Evolutionary conservation across 495 filamentous ascomycete species (phyloP).

Genomic region (Apodospora peruviana): DNA sequence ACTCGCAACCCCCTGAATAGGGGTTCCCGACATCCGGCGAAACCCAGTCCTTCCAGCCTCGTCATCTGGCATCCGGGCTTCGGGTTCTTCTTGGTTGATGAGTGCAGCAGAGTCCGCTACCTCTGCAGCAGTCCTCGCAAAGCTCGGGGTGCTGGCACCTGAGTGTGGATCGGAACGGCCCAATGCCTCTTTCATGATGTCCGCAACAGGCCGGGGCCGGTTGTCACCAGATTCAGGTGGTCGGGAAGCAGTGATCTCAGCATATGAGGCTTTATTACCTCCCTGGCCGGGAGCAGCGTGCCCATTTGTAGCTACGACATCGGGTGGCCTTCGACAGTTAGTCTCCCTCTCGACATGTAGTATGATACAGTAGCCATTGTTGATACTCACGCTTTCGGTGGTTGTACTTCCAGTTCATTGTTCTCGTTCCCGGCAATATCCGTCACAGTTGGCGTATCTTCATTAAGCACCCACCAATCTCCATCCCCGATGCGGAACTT

Average conservation of each 20-base stretch:
- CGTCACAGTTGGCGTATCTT: conserved; percentile 44
- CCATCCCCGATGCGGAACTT: conserved; percentile 61
- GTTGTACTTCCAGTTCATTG: conserved; percentile 45
- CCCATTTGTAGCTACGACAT: too few relatives aligned
- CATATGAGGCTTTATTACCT: neutral
- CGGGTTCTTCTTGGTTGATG: conserved; percentile 26
- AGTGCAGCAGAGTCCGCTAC: conserved; percentile 37
- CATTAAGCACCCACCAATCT: conserved; percentile 62
- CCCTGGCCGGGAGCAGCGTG: neutral
- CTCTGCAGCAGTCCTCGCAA: conserved; percentile 28
- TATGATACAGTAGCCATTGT: too few relatives aligned
- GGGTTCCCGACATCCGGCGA: conserved; percentile 25
- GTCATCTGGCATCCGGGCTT: conserved; percentile 23
- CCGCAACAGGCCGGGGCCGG: neutral
- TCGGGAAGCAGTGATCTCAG: neutral
- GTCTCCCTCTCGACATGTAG: neutral
- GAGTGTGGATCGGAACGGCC: conserved; percentile 10
- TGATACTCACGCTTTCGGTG: conserved; percentile 8
- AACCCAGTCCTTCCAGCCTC: conserved; percentile 23
- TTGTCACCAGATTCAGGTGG: neutral
- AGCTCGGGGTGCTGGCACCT: conserved; percentile 15
- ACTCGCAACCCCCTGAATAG: conserved; percentile 33
- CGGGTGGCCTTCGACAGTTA: neutral
- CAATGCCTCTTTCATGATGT: conserved; percentile 4
- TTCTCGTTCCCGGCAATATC: conserved; percentile 55